Base-by-base conservation (phyloP, 1,284 basidiomycete species). In the Heterobasidion parviporum region DNA sequence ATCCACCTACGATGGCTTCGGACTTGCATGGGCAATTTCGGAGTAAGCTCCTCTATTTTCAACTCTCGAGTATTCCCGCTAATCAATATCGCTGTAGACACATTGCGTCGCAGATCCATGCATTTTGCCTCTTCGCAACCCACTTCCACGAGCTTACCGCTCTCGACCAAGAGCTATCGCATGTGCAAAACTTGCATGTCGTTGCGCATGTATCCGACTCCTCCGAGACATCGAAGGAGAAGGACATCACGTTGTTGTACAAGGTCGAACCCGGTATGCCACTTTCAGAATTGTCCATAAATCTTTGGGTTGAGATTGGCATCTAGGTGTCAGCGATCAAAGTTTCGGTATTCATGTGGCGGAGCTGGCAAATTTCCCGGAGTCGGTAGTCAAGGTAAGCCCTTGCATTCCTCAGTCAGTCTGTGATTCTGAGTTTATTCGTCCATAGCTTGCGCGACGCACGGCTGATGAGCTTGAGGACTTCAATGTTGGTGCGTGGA, bases 281-380 rank as follows among this genome's bases (percentile, higher is more conserved):
- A n/a, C 54, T 53, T 45, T 46, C 45, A 14, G 51, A n/a, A 7
- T 14, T 14, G 16, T 41, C 16, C 5, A 5, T 6, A 12, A 8
- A 18, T 9, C 14, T 45, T 38, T 12, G 5, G 3, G 15, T 1
- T 16, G 46, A 16, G 20, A 34, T 10, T 54, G 38, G 18, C 8
- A 10, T 26, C 26, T 26, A 79, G 89, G 91, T 12, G 80, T 94
- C 44, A 92, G 92, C 59, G 96, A 99, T 67, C 96, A 98, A 70
- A 95, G 92, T 67, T 98, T 98, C 65, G 97, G 97, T 72, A 99
- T 99, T 49, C 95, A 99, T 63, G 97, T 99, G 18, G 97, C 97
- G 0, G 84, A 96, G 68, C 76, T 99, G 41, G 96, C 97, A 10
- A 93, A 96, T 67, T 99, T 99, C 72, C 97, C 96, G 0, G 90